A percentile compares a stretch with the other conserved stretches of the same genome.
Conservation (phyloP, 345 rosid genomes). For the Pseudoturritis turrita region DNA sequence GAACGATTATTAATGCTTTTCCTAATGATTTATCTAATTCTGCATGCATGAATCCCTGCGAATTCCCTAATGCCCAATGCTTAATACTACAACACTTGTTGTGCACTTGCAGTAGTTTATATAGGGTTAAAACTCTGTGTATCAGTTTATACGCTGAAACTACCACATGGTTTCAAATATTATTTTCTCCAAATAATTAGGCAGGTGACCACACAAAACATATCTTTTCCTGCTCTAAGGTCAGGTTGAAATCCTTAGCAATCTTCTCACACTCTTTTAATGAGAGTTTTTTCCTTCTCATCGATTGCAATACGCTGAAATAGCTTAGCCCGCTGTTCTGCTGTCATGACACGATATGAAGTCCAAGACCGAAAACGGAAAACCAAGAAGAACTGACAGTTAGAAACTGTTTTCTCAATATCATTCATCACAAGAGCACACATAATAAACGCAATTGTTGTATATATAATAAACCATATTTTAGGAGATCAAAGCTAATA, state of each 20-base stretch:
- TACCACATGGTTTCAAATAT: background rate
- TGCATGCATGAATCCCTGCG: too few relatives aligned
- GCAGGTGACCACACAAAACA: constrained; percentile 3
- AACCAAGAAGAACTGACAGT: constrained; percentile 48
- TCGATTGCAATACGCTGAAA: constrained; percentile 41
- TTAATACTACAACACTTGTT: too few relatives aligned
- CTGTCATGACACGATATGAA: constrained; percentile 67
- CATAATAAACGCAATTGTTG: background rate
- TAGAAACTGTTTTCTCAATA: constrained; percentile 19
- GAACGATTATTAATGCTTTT: too few relatives aligned
- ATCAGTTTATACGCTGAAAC: too few relatives aligned
- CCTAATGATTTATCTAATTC: too few relatives aligned
- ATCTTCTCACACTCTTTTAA: constrained; percentile 75
- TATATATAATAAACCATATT: background rate
- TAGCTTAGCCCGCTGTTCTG: constrained; percentile 78
- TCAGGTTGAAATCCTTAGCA: constrained; percentile 75
- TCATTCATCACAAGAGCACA: too few relatives aligned
- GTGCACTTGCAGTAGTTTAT: too few relatives aligned
- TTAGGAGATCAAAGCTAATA: constrained; percentile 17
- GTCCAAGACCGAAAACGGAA: constrained; percentile 74
- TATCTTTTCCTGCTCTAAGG: constrained; percentile 73
- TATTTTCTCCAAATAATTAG: background rate
- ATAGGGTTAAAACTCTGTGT: too few relatives aligned
- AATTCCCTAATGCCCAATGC: too few relatives aligned
- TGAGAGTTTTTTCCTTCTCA: constrained; percentile 51